Evolutionary conservation across 176 grass and related monocot genomes (phyloP), one percentile per base, ranked within the genome.

Genomic region (Oryza glaberrima): DNA sequence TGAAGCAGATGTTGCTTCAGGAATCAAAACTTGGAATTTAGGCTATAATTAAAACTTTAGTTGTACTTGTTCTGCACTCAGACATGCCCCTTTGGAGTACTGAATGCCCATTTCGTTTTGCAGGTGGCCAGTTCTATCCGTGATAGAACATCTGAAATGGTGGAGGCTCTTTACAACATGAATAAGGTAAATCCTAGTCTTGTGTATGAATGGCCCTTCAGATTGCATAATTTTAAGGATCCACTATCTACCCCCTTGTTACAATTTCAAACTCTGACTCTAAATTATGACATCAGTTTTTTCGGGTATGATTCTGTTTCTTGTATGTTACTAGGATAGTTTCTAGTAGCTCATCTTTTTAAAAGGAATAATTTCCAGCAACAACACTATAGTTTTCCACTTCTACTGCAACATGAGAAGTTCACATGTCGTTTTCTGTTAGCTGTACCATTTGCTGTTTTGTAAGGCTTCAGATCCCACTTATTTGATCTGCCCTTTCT

Each of bases 61-160:
- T 73, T 69, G 46, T 65, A 54, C 73, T 72, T 58, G 35, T 54
- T 34, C 10, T 80, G 60, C 26, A 63, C 70, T 70, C 36, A 80
- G 17, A 22, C 41, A 84, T 72, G 7, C 85, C 28, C 20, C 30
- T 77, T 81, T 19, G 28, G 36, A 38, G 14, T 52, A 69, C 60
- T 86, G 73, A 71, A 45, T 45, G 40, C 82, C 82, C 38, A 65
- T 82, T 83, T 87, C 32, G 72, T 74, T 78, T 89, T 88, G 47
- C 84, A 99, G 96, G 84, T 99, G 75, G 91, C 91, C 74, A 84
- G 77, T 76, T 69, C 90, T 36, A 73, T 99, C 73, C 83, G 82
- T 70, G 92, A 94, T 86, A 99, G 96, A 86, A 88, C 93, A 54
- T 75, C 91, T 90, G 96, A 99, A 77, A 96, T 99, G 96, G 91